A percentile compares a stretch with the other conserved stretches of the same genome.
Conservation (phyloP, 2,329 filamentous ascomycete genomes). For the Fusarium solani-melongenae region DNA sequence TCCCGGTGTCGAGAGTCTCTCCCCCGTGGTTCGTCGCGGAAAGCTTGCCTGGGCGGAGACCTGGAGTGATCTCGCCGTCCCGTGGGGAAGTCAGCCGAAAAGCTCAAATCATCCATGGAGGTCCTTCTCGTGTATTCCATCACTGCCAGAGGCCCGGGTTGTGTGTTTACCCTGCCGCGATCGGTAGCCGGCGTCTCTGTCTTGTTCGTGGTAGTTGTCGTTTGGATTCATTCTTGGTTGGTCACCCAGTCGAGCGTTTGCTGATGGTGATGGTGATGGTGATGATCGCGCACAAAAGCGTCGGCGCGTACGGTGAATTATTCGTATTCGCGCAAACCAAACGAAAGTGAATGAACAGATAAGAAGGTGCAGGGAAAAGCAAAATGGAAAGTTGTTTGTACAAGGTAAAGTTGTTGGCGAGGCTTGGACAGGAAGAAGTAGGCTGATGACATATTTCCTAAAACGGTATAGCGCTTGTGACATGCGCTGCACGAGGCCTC, state of each 20-base stretch:
- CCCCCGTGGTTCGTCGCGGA: slow-evolving; percentile 49
- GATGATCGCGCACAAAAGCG: slow-evolving; percentile 58
- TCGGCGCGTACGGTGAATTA: slow-evolving; percentile 21
- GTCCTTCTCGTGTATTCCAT: slow-evolving; percentile 40
- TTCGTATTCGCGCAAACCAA: not conserved
- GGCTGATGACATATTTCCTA: not conserved
- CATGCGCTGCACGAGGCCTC: not conserved
- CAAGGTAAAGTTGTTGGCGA: not conserved
- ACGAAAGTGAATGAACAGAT: not conserved
- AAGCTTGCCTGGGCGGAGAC: slow-evolving; percentile 55
- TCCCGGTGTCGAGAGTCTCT: slow-evolving; percentile 41
- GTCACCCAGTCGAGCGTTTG: slow-evolving; percentile 46
- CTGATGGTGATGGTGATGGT: slow-evolving; percentile 53
- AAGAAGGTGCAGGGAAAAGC: not conserved
- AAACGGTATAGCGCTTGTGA: not conserved
- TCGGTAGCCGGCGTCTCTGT: slow-evolving; percentile 56
- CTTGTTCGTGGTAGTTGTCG: slow-evolving; percentile 42
- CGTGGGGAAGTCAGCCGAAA: slow-evolving; percentile 58
- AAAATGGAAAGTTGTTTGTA: not conserved
- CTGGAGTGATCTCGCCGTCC: slow-evolving; percentile 57
- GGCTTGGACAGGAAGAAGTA: not conserved
- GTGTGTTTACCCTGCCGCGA: slow-evolving; percentile 63
- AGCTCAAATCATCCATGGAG: slow-evolving; percentile 48
- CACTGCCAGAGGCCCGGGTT: slow-evolving; percentile 47
- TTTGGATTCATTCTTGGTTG: slow-evolving; percentile 40